Evolutionary conservation across 2,329 filamentous ascomycete species (phyloP).

Genomic region (Curvularia spicifera): DNA sequence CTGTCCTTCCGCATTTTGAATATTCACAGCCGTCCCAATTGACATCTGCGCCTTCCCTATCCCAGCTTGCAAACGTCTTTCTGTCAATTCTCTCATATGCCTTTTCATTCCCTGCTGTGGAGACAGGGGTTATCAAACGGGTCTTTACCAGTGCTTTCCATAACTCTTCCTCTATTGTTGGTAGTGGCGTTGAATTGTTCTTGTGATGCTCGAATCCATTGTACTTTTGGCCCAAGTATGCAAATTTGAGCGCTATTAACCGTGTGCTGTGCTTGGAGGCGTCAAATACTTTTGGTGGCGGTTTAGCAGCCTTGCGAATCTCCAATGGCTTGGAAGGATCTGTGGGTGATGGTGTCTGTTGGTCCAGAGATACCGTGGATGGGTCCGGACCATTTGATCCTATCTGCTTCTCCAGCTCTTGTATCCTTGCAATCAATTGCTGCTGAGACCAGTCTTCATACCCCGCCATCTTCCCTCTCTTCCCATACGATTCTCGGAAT

Average conservation of each 20-base stretch:
- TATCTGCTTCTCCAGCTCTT: constrained; percentile 39
- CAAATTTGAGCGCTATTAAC: constrained; percentile 88
- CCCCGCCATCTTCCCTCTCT: constrained; percentile 30
- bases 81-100: constrained; percentile 44
- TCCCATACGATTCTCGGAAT: constrained; percentile 21
- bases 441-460: constrained; percentile 45
- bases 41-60: constrained; percentile 57
- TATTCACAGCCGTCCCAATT: constrained; percentile 88
- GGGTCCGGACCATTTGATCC: not conserved
- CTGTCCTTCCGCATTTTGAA: constrained; percentile 92
- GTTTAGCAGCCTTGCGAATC: constrained; percentile 41
- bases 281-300: constrained; percentile 67
- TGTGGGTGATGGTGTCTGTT: not conserved
- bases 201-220: constrained; percentile 90
- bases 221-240: constrained; percentile 89
- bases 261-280: constrained; percentile 81
- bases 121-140: constrained; percentile 67
- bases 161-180: constrained; percentile 90
- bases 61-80: constrained; percentile 46
- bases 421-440: constrained; percentile 44
- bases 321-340: constrained; percentile 17
- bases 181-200: constrained; percentile 69
- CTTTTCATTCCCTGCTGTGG: constrained; percentile 22
- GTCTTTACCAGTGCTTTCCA: constrained; percentile 89
- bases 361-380: constrained; percentile 1